phyloP scores from a whole-genome alignment of 2,329 filamentous ascomycete species.

The Chaetoscypha palmicola region DNA sequence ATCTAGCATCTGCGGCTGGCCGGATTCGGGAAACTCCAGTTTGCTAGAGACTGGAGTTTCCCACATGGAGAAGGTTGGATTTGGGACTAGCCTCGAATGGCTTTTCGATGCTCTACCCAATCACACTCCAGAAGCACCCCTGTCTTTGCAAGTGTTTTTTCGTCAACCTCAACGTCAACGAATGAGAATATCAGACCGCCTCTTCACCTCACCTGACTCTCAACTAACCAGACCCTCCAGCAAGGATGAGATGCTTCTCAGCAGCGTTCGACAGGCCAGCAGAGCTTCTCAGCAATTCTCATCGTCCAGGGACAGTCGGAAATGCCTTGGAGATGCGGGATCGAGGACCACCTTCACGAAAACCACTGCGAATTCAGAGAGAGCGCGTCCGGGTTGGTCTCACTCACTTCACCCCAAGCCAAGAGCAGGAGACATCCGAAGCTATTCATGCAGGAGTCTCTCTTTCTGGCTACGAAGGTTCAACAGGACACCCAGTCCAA shows the following conservation, averaged over 20 bases:
- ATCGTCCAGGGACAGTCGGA: conserved; percentile 17
- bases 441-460: conserved; percentile 31
- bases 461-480: conserved; percentile 21
- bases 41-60: too few relatives aligned
- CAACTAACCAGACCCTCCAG: conserved; percentile 17
- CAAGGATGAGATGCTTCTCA: conserved; percentile 19
- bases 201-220: conserved; percentile 22
- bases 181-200: conserved; percentile 17
- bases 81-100: conserved; percentile 10
- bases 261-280: conserved; percentile 24
- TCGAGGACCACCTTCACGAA: conserved; percentile 9
- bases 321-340: conserved; percentile 16
- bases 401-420: conserved; percentile 13
- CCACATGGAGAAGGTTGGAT: background rate
- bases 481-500: conserved; percentile 23
- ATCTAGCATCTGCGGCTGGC: too few relatives aligned
- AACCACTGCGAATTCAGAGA: conserved; percentile 13
- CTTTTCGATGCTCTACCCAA: conserved; percentile 12
- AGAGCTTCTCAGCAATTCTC: conserved; percentile 18
- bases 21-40: too few relatives aligned
- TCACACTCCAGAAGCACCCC: conserved; percentile 15
- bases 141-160: conserved; percentile 14
- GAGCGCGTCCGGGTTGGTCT: too few relatives aligned
- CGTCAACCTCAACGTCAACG: conserved; percentile 19
- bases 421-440: conserved; percentile 19